Conservation (phyloP, 495 filamentous ascomycete species). For the Xylaria bambusicola region DNA sequence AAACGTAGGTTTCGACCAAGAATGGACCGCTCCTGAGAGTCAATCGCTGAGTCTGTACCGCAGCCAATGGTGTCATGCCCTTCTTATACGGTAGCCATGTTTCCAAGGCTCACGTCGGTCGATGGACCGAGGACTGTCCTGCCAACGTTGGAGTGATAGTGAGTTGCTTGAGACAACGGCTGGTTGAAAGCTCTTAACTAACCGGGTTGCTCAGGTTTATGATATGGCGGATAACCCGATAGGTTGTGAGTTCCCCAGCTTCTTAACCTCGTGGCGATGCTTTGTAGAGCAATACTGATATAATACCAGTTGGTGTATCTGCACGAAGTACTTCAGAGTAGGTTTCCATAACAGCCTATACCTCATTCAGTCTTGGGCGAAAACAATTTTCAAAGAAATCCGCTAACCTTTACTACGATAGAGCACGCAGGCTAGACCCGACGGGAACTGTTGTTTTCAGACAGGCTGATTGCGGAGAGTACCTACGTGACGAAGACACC, state of each 20-base stretch:
- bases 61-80: slow-evolving; percentile 87
- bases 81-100: slow-evolving; percentile 90
- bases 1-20: slow-evolving; percentile 56
- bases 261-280: not conserved
- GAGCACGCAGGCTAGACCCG: slow-evolving; percentile 74
- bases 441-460: slow-evolving; percentile 84
- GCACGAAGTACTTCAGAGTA: slow-evolving; percentile 76
- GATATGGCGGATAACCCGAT: slow-evolving; percentile 75
- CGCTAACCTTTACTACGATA: slow-evolving; percentile 2
- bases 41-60: slow-evolving; percentile 14
- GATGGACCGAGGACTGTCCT: slow-evolving; percentile 85
- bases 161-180: not conserved
- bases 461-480: slow-evolving; percentile 90
- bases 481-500: slow-evolving; percentile 75
- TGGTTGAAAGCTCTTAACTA: not conserved
- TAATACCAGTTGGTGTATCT: slow-evolving; percentile 56
- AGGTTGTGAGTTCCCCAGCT: slow-evolving; percentile 50
- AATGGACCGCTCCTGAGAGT: not conserved
- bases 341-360: not conserved
- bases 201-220: slow-evolving; percentile 34
- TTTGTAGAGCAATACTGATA: not conserved
- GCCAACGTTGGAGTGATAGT: slow-evolving; percentile 76
- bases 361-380: not conserved
- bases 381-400: not conserved
- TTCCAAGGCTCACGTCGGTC: slow-evolving; percentile 86